phyloP scores from a whole-genome alignment of 495 filamentous ascomycete species.

The Penicillium roqueforti region DNA sequence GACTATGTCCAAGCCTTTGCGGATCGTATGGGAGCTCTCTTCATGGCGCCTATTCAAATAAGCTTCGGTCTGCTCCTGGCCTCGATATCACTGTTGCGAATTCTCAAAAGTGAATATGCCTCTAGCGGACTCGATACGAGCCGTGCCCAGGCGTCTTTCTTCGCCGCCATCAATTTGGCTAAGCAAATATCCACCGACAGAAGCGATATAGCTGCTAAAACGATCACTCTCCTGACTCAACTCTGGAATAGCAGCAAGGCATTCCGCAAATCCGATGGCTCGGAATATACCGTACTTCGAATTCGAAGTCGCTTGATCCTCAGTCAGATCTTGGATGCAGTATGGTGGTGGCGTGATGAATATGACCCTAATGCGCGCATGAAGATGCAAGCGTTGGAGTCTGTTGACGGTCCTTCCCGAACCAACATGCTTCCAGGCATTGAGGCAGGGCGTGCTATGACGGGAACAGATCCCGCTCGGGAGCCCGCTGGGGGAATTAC shows the following conservation, averaged over 20 bases:
- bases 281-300: conserved; percentile 33
- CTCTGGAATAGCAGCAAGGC: conserved; percentile 46
- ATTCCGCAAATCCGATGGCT: conserved; percentile 41
- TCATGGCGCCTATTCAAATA: conserved; percentile 31
- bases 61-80: conserved; percentile 33
- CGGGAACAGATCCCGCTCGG: conserved; percentile 12
- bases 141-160: conserved; percentile 30
- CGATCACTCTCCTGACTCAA: conserved; percentile 31
- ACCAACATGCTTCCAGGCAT: background rate
- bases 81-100: conserved; percentile 33
- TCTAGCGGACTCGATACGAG: conserved; percentile 29
- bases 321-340: conserved; percentile 41
- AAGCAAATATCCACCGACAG: conserved; percentile 38
- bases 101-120: conserved; percentile 34
- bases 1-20: conserved; percentile 27
- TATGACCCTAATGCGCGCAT: conserved; percentile 32
- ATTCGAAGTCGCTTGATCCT: conserved; percentile 42
- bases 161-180: conserved; percentile 36
- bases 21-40: conserved; percentile 18
- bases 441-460: conserved; percentile 6
- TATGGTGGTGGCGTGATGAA: conserved; percentile 51
- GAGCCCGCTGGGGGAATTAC: conserved; percentile 8
- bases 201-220: conserved; percentile 36
- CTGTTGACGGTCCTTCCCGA: conserved; percentile 14
- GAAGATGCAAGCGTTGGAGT: conserved; percentile 10